Evolutionary conservation across 768 basidiomycete species (phyloP).

Genomic region (Melanogaster broomeanus): DNA sequence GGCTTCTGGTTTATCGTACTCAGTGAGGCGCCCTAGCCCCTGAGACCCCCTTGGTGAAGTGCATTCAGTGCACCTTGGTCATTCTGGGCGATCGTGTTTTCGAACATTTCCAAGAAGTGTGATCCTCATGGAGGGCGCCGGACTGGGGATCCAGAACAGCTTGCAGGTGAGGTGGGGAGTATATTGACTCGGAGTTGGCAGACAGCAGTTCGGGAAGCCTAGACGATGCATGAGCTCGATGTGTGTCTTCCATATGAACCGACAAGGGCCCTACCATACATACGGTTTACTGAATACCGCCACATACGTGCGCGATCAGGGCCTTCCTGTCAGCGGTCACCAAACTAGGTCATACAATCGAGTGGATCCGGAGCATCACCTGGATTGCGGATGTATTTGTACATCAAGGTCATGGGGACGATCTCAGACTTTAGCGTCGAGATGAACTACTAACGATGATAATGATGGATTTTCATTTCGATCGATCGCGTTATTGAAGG

Average conservation of each 20-base stretch:
- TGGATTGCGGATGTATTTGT: too few relatives aligned
- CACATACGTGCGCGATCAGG: too few relatives aligned
- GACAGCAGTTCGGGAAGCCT: slow-evolving; percentile 93
- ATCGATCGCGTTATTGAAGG: too few relatives aligned
- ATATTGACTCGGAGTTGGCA: slow-evolving; percentile 95
- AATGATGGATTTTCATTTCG: too few relatives aligned
- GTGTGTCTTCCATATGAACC: background rate
- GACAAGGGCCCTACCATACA: too few relatives aligned
- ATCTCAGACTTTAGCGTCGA: too few relatives aligned
- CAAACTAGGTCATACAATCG: too few relatives aligned
- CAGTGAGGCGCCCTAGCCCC: slow-evolving; percentile 84
- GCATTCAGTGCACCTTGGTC: slow-evolving; percentile 76
- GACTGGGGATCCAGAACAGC: slow-evolving; percentile 65
- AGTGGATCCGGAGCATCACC: too few relatives aligned
- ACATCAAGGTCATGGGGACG: too few relatives aligned
- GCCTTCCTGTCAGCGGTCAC: too few relatives aligned
- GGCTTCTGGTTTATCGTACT: slow-evolving; percentile 87
- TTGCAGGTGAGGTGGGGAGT: slow-evolving; percentile 77
- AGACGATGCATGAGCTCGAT: background rate
- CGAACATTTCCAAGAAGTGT: slow-evolving; percentile 97
- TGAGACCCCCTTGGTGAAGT: slow-evolving; percentile 95
- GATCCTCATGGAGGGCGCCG: slow-evolving; percentile 93
- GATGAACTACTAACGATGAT: too few relatives aligned
- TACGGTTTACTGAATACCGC: too few relatives aligned
- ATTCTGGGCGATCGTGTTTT: slow-evolving; percentile 79